Evolutionary conservation across 345 rosid species (phyloP).

Genomic region (Jatropha curcas): DNA sequence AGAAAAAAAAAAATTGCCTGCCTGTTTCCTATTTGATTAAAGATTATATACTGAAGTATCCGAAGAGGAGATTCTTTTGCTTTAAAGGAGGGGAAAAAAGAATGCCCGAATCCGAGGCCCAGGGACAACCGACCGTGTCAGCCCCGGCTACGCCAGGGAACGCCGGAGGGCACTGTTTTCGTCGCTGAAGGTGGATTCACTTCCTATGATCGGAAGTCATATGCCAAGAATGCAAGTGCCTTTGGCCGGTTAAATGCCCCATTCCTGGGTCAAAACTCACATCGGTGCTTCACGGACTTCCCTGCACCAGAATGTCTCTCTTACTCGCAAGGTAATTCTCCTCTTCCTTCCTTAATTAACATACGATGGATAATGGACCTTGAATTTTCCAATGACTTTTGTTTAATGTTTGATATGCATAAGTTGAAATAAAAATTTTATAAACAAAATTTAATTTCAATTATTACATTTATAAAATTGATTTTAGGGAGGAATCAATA

Average conservation of each 20-base stretch:
- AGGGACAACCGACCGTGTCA: constrained; percentile 54
- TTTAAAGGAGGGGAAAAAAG: neutral
- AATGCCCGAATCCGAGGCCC: constrained; percentile 46
- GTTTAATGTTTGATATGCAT: no score
- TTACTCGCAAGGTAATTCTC: constrained; percentile 84
- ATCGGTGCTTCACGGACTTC: constrained; percentile 78
- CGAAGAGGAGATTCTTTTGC: no score
- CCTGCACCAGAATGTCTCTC: constrained; percentile 68
- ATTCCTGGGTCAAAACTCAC: constrained; percentile 61
- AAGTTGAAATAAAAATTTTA: no score
- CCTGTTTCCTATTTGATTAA: no score
- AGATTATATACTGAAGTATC: no score
- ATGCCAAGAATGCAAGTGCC: constrained; percentile 85
- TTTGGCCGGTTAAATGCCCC: constrained; percentile 80
- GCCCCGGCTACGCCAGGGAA: constrained; percentile 95
- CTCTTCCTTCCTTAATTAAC: neutral
- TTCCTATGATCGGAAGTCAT: constrained; percentile 91
- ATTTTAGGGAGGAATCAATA: no score
- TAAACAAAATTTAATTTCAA: no score
- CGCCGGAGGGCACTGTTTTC: constrained; percentile 83
- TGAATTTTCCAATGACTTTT: no score
- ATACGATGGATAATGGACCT: no score
- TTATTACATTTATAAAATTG: no score
- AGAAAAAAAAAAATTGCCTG: constrained; percentile 19
- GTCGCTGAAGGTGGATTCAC: constrained; percentile 71